Conservation (phyloP, 2,329 filamentous ascomycete genomes). For the Chrysoporthe deuterocubensis region DNA sequence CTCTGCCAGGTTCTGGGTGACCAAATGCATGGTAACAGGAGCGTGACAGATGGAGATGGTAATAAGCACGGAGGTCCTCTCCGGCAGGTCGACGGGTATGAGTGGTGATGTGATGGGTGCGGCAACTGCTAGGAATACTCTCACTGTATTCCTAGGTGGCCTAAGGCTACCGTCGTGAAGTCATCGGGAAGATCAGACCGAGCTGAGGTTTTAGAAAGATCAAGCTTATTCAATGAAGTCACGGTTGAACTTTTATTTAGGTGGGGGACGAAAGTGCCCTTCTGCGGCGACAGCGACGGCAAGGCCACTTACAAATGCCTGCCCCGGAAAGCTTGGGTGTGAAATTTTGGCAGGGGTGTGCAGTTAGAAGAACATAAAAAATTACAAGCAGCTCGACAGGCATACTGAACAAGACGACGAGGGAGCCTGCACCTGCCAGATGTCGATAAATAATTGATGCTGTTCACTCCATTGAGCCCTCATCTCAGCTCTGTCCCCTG, state of each 20-base stretch:
- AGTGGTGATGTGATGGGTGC: slow-evolving; percentile 37
- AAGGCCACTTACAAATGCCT: slow-evolving; percentile 5
- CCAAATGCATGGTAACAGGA: slow-evolving; percentile 9
- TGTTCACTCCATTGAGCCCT: neutral
- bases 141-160: slow-evolving; percentile 75
- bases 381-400: neutral
- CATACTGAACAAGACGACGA: neutral
- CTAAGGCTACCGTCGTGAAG: slow-evolving; percentile 66
- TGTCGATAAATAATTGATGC: neutral
- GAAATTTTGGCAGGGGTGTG: neutral
- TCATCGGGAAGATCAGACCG: slow-evolving; percentile 54
- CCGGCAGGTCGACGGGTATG: neutral
- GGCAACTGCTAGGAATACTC: slow-evolving; percentile 75
- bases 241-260: slow-evolving; percentile 27
- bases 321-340: neutral
- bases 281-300: slow-evolving; percentile 5
- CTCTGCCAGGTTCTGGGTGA: slow-evolving; percentile 77
- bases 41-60: neutral
- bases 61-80: neutral
- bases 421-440: neutral
- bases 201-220: slow-evolving; percentile 1
- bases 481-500: neutral
- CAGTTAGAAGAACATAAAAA: neutral
- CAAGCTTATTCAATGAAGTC: slow-evolving; percentile 21
- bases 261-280: slow-evolving; percentile 23